Conservation (phyloP, 163 green algal genomes). For the Prototheca wickerhamii region DNA sequence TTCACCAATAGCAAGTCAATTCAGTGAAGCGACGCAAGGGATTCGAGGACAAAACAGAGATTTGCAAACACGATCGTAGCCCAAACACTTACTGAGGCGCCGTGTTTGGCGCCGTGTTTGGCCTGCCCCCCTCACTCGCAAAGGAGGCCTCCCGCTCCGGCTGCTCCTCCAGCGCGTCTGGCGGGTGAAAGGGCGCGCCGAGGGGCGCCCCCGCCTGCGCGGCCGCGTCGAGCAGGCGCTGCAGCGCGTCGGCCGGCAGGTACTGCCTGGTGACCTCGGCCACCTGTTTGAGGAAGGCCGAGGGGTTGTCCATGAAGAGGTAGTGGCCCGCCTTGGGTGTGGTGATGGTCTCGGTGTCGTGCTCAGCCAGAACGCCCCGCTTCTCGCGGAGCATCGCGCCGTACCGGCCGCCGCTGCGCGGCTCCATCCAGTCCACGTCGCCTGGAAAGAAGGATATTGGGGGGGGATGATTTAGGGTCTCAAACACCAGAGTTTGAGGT, state of each 20-base stretch:
- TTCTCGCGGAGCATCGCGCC: slow-evolving; percentile 14
- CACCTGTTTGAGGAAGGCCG: slow-evolving; percentile 17
- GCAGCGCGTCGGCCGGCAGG: slow-evolving; percentile 10
- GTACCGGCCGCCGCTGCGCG: slow-evolving; percentile 28
- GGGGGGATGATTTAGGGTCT: background rate
- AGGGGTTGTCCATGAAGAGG: slow-evolving; percentile 67
- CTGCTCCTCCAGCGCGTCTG: slow-evolving; percentile 9
- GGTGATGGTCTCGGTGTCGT: slow-evolving; percentile 29
- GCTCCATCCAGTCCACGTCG: slow-evolving; percentile 61
- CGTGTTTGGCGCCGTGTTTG: too few relatives aligned
- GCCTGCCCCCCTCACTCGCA: too few relatives aligned
- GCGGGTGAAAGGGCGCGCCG: background rate
- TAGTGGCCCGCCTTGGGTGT: slow-evolving; percentile 68
- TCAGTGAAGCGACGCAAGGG: too few relatives aligned
- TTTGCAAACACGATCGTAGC: too few relatives aligned
- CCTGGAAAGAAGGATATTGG: background rate
- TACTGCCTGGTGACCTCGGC: slow-evolving; percentile 12
- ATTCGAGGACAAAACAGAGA: too few relatives aligned
- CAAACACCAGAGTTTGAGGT: background rate
- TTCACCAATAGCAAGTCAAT: too few relatives aligned
- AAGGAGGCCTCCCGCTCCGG: slow-evolving; percentile 1
- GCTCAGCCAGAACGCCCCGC: background rate
- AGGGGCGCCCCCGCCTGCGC: background rate
- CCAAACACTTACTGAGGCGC: too few relatives aligned
- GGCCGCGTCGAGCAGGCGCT: slow-evolving; percentile 10